Conservation (phyloP, 2,329 filamentous ascomycete genomes). For the Pseudopithomyces chartarum region DNA sequence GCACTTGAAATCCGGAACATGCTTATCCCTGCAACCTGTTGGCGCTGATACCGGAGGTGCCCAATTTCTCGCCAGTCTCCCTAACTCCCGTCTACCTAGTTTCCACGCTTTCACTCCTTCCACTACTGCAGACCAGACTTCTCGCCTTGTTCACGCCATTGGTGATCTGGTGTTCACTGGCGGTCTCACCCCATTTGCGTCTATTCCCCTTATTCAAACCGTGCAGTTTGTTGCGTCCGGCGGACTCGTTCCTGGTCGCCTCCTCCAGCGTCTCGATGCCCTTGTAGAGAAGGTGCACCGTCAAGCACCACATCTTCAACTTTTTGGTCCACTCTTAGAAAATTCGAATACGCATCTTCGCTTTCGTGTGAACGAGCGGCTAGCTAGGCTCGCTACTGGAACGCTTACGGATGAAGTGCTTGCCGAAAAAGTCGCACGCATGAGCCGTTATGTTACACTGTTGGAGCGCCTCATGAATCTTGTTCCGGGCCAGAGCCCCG, state of each 20-base stretch:
- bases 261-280: slow-evolving; percentile 41
- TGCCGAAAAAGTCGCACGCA: slow-evolving; percentile 31
- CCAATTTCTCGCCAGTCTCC: slow-evolving; percentile 28
- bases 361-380: slow-evolving; percentile 34
- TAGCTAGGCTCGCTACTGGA: slow-evolving; percentile 28
- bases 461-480: slow-evolving; percentile 37
- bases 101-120: slow-evolving; percentile 27
- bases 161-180: slow-evolving; percentile 33
- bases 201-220: slow-evolving; percentile 27
- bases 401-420: slow-evolving; percentile 19
- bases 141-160: slow-evolving; percentile 31
- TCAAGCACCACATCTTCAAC: slow-evolving; percentile 27
- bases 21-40: slow-evolving; percentile 16
- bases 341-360: slow-evolving; percentile 25
- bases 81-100: slow-evolving; percentile 21
- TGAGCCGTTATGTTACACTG: slow-evolving; percentile 34
- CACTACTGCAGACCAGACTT: slow-evolving; percentile 16
- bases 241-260: slow-evolving; percentile 29
- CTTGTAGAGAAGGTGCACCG: slow-evolving; percentile 41
- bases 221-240: slow-evolving; percentile 33
- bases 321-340: slow-evolving; percentile 37
- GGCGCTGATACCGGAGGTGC: slow-evolving; percentile 17
- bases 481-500: slow-evolving; percentile 25
- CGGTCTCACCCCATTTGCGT: slow-evolving; percentile 32
- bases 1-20: slow-evolving; percentile 22